These are phyloP conservation scores for Eugenia klotzschiana DNA, from an alignment of 441 rosid genomes.

Conservation along the genomic window DNA sequence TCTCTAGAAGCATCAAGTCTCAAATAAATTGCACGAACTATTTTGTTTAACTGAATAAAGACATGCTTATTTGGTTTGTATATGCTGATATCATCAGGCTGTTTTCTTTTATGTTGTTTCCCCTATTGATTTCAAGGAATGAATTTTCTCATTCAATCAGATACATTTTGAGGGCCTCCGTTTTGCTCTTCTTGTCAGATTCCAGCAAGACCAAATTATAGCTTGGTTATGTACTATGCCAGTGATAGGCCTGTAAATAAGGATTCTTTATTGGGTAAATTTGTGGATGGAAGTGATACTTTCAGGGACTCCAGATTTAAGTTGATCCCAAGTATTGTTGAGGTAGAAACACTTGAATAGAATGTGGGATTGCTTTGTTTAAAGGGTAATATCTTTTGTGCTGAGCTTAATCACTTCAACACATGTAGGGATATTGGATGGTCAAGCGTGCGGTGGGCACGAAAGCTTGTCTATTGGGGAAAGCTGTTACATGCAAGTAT, in stretches of 20 bases:
- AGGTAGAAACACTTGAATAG: constrained; percentile 17
- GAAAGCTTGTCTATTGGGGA: constrained; percentile 85
- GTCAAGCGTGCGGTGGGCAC: constrained; percentile 94
- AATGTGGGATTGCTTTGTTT: not conserved
- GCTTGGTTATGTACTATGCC: constrained; percentile 72
- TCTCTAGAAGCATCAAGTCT: not conserved
- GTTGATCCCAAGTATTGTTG: constrained; percentile 74
- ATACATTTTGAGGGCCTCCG: not conserved
- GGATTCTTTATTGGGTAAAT: constrained; percentile 57
- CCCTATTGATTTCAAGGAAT: not conserved
- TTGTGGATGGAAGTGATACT: constrained; percentile 59
- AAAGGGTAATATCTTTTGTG: not conserved
- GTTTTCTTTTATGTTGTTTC: not conserved
- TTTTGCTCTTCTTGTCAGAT: constrained; percentile 27
- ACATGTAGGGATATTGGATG: constrained; percentile 81
- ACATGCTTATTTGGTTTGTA: not conserved
- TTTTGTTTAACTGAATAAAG: not conserved
- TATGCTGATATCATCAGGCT: not conserved
- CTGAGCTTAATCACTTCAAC: not conserved
- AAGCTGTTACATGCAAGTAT: constrained; percentile 93
- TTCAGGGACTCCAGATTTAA: constrained; percentile 81
- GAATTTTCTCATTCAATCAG: not conserved
- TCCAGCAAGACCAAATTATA: constrained; percentile 81
- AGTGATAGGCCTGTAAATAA: constrained; percentile 63
- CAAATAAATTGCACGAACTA: not conserved